These are phyloP conservation scores for Aspergillus pseudoviridinutans DNA, from an alignment of 2,329 filamentous ascomycete species.

Conservation along the genomic window DNA sequence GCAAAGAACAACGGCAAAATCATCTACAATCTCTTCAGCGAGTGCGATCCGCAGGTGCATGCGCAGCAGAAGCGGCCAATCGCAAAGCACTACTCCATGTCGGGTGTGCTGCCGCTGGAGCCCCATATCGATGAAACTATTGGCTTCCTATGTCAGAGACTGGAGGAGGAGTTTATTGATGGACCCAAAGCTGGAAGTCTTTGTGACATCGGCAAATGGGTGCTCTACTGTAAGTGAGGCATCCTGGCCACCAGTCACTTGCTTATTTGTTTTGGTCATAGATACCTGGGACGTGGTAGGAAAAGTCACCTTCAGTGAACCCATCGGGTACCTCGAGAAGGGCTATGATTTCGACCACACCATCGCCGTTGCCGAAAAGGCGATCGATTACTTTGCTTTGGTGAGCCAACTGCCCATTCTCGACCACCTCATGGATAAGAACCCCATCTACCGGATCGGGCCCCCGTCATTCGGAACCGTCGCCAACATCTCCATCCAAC, in stretches of 20 bases:
- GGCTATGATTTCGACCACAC: conserved; percentile 22
- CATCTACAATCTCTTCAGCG: conserved; percentile 38
- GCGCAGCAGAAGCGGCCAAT: conserved; percentile 36
- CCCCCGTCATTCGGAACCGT: conserved; percentile 22
- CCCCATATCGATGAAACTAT: conserved; percentile 29
- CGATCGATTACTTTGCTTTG: conserved; percentile 22
- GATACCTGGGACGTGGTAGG: conserved; percentile 26
- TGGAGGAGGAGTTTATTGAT: conserved; percentile 33
- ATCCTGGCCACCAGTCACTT: too few species aligned
- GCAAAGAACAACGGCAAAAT: conserved; percentile 33
- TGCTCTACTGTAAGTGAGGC: conserved; percentile 35
- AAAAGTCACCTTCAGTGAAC: conserved; percentile 23
- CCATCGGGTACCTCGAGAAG: conserved; percentile 24
- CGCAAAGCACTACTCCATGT: conserved; percentile 33
- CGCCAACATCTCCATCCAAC: conserved; percentile 17
- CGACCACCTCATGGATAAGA: conserved; percentile 28
- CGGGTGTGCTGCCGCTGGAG: conserved; percentile 21
- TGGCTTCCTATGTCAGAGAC: conserved; percentile 24
- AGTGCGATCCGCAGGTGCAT: conserved; percentile 30
- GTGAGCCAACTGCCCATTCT: conserved; percentile 23
- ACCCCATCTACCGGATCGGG: conserved; percentile 24
- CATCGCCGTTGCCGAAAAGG: conserved; percentile 19
- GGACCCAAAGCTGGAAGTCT: conserved; percentile 18
- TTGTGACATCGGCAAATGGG: conserved; percentile 42
- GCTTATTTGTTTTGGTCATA: background rate